A percentile compares a stretch with the other conserved stretches of the same genome.
Evolutionary conservation across 2,329 filamentous ascomycete species (phyloP).

Genomic region (Fusarium newnesense): DNA sequence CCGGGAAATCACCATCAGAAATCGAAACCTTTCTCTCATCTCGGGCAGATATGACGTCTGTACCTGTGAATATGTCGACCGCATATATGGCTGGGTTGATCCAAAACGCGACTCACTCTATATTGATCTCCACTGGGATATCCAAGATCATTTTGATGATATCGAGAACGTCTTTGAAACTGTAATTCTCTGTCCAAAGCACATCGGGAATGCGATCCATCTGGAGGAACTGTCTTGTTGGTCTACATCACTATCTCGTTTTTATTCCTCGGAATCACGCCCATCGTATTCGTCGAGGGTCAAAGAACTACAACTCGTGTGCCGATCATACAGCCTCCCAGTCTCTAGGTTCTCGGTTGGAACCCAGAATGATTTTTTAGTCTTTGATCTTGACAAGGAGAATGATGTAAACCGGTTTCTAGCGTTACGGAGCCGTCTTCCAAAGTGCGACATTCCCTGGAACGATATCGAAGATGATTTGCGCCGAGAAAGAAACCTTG

Average conservation of each 20-base stretch:
- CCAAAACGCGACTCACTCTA: not conserved
- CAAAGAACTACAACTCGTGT: not conserved
- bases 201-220: not conserved
- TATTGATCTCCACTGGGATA: not conserved
- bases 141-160: not conserved
- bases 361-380: not conserved
- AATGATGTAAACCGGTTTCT: not conserved
- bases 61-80: not conserved
- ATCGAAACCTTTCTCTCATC: not conserved
- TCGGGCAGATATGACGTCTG: not conserved
- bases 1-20: not conserved
- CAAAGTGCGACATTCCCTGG: not conserved
- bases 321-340: not conserved
- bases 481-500: not conserved
- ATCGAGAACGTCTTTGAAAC: not conserved
- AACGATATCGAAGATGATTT: not conserved
- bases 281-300: not conserved
- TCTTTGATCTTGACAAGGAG: not conserved
- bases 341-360: not conserved
- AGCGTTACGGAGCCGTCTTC: not conserved
- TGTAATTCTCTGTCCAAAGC: not conserved
- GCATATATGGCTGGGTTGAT: not conserved
- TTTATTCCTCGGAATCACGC: not conserved
- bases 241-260: not conserved
- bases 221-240: not conserved